Evolutionary conservation across 805 yeast genomes (phyloP), one percentile per base, ranked within the genome.

Genomic region (Nakazawaea molendinolei): DNA sequence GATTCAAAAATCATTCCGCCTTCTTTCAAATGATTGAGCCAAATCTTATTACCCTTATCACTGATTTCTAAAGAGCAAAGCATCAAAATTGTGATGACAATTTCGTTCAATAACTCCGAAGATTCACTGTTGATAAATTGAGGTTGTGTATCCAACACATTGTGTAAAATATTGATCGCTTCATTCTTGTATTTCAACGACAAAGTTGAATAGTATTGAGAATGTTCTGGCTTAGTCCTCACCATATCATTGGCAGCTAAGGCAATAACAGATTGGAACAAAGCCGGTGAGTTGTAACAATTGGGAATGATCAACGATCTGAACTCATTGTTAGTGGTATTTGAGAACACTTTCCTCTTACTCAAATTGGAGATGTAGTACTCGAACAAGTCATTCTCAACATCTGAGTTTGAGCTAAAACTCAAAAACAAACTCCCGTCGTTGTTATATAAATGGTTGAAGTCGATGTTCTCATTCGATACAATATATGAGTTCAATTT

Each of bases 41-140:
- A 58, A 28, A 41, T 42, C 12, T 33, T 44, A 40, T 49, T 50
- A 9, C 56, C 47, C 23, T 43, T 46, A 31, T 58, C 52, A 5
- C 55, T 48, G 13, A 56, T 53, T 26, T 56, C 63, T 9, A 53
- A 44, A 4, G 61, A 51, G 31, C 60, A 54, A 10, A 58, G 24
- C 34, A 53, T 44, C 38, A 56, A 40, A 3, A 56, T 41, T 20
- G 60, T 52, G 19, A 53, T 42, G 7, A 52, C 43, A 13, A 56
- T 39, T 25, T 54, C 60, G 21, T 53, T 54, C 17, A 54, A 32
- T 13, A 28, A 45, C 20, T 50, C 51, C 4, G 28, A 26, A 10
- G 26, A 23, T 14, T 39, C 23, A 42, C 42, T 28, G 32, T 44
- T 16, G 45, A 44, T 13, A 39, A 41, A 28, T 43, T 47, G 31